phyloP scores from a whole-genome alignment of 352 stramenopile genomes.

The Peronosclerospora sorghi region DNA sequence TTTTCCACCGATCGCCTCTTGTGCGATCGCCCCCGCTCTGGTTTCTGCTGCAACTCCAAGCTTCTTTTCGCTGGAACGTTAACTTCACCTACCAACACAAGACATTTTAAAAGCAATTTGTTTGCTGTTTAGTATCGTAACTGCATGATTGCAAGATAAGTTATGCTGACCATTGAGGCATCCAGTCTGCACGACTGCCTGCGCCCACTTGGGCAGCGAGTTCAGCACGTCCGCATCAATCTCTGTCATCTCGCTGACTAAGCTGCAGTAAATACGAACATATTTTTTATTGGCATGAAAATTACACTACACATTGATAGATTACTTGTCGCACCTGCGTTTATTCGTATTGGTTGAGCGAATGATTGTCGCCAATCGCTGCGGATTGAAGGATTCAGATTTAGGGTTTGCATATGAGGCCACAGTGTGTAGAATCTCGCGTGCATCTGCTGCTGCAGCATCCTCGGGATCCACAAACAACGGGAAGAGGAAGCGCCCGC shows the following conservation, averaged over 20 bases:
- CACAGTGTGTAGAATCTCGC: slow-evolving; percentile 14
- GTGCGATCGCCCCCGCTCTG: neutral
- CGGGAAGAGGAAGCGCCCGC: slow-evolving; percentile 42
- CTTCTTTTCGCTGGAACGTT: slow-evolving; percentile 5
- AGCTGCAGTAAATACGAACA: slow-evolving; percentile 4
- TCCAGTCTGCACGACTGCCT: slow-evolving; percentile 38
- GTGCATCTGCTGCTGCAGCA: slow-evolving; percentile 14
- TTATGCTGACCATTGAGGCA: slow-evolving; percentile 31
- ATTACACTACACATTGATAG: neutral
- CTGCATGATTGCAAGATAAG: neutral
- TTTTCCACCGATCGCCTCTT: slow-evolving; percentile 7
- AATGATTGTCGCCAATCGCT: slow-evolving; percentile 34
- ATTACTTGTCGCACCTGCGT: slow-evolving; percentile 21
- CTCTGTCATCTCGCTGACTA: slow-evolving; percentile 10
- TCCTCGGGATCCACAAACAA: slow-evolving; percentile 31
- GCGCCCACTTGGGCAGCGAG: slow-evolving; percentile 41
- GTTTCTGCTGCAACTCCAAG: slow-evolving; percentile 6
- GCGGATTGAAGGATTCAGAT: slow-evolving; percentile 17
- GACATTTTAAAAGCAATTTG: neutral
- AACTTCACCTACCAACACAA: slow-evolving; percentile 3
- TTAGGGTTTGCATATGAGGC: slow-evolving; percentile 1
- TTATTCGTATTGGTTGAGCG: slow-evolving; percentile 19
- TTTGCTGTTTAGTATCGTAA: neutral
- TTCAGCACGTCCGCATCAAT: slow-evolving; percentile 29
- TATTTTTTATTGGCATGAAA: neutral